Conservation (phyloP, 345 rosid genomes). For the Boechera stricta region DNA sequence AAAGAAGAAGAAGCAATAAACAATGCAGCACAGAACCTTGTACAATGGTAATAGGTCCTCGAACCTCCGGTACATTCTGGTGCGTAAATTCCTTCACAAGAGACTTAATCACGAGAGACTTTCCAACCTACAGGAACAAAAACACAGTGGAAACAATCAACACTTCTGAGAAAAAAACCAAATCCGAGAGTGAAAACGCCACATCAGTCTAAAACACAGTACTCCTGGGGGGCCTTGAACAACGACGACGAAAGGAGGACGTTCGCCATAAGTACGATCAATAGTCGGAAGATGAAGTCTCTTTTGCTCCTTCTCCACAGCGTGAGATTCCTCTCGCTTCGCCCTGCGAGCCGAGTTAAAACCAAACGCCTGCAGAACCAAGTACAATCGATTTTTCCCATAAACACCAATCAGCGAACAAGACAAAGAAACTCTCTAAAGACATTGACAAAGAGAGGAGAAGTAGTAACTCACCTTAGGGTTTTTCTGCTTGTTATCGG, state of each 20-base stretch:
- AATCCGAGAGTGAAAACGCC: neutral
- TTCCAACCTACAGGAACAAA: conserved; percentile 70
- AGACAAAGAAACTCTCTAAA: neutral
- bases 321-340: conserved; percentile 63
- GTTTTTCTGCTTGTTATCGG: conserved; percentile 57
- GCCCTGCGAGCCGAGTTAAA: conserved; percentile 68
- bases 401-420: neutral
- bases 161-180: neutral
- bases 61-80: conserved; percentile 86
- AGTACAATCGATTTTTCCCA: neutral
- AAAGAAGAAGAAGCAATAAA: neutral
- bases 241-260: conserved; percentile 82
- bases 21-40: conserved; percentile 57
- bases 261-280: conserved; percentile 83
- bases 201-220: conserved; percentile 19
- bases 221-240: conserved; percentile 97
- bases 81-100: conserved; percentile 79
- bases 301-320: conserved; percentile 89
- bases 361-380: conserved; percentile 63
- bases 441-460: neutral
- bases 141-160: conserved; percentile 21
- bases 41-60: conserved; percentile 88
- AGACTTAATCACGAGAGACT: conserved; percentile 80
- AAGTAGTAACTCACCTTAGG: conserved; percentile 56
- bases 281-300: conserved; percentile 75